Percentiles rank a stretch among this genome's conserved stretches.
Evolutionary conservation across 345 rosid species (phyloP).

Genomic region (Sonneratia alba): DNA sequence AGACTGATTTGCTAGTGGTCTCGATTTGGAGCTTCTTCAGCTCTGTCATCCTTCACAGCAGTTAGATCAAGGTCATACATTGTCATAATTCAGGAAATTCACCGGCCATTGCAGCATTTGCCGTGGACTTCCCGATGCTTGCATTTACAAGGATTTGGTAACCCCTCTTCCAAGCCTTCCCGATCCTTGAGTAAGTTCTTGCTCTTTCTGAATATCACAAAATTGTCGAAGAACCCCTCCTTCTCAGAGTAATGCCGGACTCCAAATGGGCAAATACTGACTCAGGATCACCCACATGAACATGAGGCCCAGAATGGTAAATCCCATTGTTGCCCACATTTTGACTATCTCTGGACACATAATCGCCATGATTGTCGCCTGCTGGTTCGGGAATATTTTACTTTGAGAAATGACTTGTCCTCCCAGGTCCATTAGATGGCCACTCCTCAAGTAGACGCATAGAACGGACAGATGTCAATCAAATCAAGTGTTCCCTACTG

Average conservation of each 20-base stretch:
- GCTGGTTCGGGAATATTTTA: neutral
- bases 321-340: conserved; percentile 50
- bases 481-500: too few species aligned
- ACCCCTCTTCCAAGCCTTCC: conserved; percentile 50
- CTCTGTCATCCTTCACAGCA: conserved; percentile 32
- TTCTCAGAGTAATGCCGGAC: conserved; percentile 31
- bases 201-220: conserved; percentile 38
- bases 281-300: conserved; percentile 42
- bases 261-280: conserved; percentile 47
- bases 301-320: conserved; percentile 45
- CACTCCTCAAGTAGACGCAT: neutral
- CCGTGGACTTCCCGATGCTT: conserved; percentile 35
- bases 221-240: conserved; percentile 47
- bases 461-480: too few species aligned
- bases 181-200: conserved; percentile 48
- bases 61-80: conserved; percentile 34
- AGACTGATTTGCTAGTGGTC: conserved; percentile 38
- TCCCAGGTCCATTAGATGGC: neutral
- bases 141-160: too few species aligned
- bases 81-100: conserved; percentile 27
- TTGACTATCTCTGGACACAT: conserved; percentile 27
- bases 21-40: conserved; percentile 28
- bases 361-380: conserved; percentile 7
- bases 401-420: conserved; percentile 1
- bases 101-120: conserved; percentile 33